These are phyloP conservation scores for Choiromyces venosus DNA, from an alignment of 495 filamentous ascomycete genomes.

Conservation along the genomic window DNA sequence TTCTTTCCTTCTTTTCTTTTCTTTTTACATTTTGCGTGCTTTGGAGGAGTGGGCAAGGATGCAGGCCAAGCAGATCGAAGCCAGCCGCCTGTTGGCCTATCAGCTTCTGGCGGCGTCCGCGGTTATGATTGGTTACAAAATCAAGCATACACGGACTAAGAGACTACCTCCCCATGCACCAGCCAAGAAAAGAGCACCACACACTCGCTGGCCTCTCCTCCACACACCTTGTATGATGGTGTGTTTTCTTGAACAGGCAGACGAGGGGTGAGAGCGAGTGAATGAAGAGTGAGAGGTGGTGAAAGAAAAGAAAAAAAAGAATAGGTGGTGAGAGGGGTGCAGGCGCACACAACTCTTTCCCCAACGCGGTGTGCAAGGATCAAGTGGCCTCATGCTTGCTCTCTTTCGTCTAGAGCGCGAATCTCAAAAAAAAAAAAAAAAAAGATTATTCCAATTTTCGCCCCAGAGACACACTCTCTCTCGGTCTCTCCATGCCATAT, in stretches of 20 bases:
- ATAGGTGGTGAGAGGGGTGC: conserved; percentile 25
- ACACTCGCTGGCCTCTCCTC: background rate
- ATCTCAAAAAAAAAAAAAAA: conserved; percentile 32
- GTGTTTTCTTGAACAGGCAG: background rate
- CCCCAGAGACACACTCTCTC: conserved; percentile 24
- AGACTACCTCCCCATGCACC: background rate
- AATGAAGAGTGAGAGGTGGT: too few relatives aligned
- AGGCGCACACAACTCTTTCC: too few relatives aligned
- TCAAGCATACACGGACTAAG: background rate
- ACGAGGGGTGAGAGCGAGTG: conserved; percentile 14
- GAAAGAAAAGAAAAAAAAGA: too few relatives aligned
- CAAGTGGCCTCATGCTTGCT: conserved; percentile 30
- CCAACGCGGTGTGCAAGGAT: conserved; percentile 24
- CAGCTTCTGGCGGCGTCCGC: conserved; percentile 20
- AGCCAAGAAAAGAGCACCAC: background rate
- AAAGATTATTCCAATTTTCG: conserved; percentile 21
- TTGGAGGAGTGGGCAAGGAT: conserved; percentile 32
- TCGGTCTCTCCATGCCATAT: background rate
- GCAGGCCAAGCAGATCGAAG: conserved; percentile 31
- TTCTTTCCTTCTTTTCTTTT: background rate
- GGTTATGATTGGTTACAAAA: conserved; percentile 35
- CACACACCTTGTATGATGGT: background rate
- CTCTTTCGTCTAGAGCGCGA: conserved; percentile 28
- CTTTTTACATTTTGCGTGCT: conserved; percentile 14
- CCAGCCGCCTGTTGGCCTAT: conserved; percentile 19